A percentile compares a stretch with the other conserved stretches of the same genome.
Conservation (phyloP, 805 yeast species). For the Yamadazyma nakazawae region DNA sequence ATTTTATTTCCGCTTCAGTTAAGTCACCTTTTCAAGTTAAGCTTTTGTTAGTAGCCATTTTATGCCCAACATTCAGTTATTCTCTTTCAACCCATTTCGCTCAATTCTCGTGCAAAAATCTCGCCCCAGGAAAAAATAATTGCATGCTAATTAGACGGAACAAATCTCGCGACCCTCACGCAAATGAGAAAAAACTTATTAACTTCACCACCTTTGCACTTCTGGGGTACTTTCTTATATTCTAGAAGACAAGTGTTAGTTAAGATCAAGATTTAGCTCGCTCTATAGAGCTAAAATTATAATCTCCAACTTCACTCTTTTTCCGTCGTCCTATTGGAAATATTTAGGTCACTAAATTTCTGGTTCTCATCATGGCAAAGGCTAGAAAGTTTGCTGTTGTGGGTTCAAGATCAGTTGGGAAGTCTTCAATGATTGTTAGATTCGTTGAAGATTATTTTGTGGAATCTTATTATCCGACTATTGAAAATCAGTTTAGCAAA, state of each 20-base stretch:
- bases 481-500: conserved; percentile 80
- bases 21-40: too few relatives aligned
- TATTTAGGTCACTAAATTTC: not conserved
- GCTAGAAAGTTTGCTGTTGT: conserved; percentile 81
- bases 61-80: too few relatives aligned
- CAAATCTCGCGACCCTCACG: not conserved
- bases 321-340: not conserved
- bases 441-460: conserved; percentile 86
- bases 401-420: conserved; percentile 86
- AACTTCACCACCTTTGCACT: not conserved
- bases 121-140: too few relatives aligned
- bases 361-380: conserved; percentile 31
- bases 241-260: not conserved
- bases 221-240: not conserved
- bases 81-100: too few relatives aligned
- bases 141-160: not conserved
- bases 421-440: conserved; percentile 80
- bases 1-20: too few relatives aligned
- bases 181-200: not conserved
- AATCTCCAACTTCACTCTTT: not conserved
- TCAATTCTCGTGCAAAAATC: too few relatives aligned
- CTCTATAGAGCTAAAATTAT: not conserved
- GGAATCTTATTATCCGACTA: conserved; percentile 87
- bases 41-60: too few relatives aligned
- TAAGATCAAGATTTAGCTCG: not conserved